These are phyloP conservation scores for Mucor racemosus DNA, from an alignment of 371 early-diverging fungal species.

Conservation along the genomic window DNA sequence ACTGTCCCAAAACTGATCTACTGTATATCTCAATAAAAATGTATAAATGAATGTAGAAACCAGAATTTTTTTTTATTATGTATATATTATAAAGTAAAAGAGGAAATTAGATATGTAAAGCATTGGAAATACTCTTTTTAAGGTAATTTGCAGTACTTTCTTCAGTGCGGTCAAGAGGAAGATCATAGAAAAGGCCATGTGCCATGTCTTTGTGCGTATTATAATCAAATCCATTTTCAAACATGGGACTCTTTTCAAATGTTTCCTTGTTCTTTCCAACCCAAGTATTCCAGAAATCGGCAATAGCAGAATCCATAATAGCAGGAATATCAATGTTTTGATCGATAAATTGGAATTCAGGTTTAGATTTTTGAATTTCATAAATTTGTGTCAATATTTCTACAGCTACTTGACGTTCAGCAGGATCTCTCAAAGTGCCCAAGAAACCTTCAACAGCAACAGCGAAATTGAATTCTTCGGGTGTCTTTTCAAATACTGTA, in stretches of 20 bases:
- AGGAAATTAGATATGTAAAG: conserved; percentile 11
- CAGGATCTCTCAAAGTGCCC: conserved; percentile 76
- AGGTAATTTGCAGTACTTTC: conserved; percentile 76
- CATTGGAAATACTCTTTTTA: conserved; percentile 18
- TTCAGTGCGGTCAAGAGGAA: conserved; percentile 67
- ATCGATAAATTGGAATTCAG: conserved; percentile 59
- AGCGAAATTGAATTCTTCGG: conserved; percentile 84
- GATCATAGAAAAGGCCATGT: conserved; percentile 78
- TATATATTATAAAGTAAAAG: background rate
- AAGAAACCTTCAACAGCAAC: conserved; percentile 77
- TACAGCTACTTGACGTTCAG: conserved; percentile 83
- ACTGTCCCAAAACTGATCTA: no score
- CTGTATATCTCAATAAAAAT: no score
- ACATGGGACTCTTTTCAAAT: conserved; percentile 31
- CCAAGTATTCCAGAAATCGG: conserved; percentile 74
- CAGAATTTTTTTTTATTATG: no score
- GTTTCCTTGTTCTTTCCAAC: conserved; percentile 45
- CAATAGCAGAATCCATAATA: conserved; percentile 71
- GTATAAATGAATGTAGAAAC: no score
- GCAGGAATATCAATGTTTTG: conserved; percentile 62
- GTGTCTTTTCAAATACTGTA: conserved; percentile 83
- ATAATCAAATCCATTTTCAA: conserved; percentile 47
- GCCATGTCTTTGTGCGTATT: conserved; percentile 71
- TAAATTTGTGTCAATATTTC: conserved; percentile 74
- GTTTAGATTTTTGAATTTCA: conserved; percentile 64